Evolutionary conservation across 345 rosid genomes (phyloP).

Genomic region (Reutealis trisperma): DNA sequence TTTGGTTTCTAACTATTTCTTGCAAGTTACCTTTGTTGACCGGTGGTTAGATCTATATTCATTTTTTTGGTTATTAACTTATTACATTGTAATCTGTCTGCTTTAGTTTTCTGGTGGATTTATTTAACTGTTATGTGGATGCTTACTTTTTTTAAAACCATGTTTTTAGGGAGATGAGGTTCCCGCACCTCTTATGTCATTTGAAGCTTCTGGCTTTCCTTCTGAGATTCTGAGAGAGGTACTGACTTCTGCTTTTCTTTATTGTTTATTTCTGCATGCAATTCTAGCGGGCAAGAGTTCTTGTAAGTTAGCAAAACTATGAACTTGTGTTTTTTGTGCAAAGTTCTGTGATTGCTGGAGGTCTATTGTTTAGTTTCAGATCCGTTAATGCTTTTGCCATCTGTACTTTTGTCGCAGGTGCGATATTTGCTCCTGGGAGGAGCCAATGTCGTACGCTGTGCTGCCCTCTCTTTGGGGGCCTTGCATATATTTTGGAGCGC

Average conservation of each 20-base stretch:
- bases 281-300: slow-evolving; percentile 8
- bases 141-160: background rate
- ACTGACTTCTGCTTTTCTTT: slow-evolving; percentile 23
- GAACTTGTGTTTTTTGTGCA: slow-evolving; percentile 24
- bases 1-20: background rate
- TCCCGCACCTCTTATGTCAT: slow-evolving; percentile 72
- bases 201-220: slow-evolving; percentile 84
- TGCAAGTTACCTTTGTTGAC: background rate
- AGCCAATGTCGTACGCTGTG: slow-evolving; percentile 99
- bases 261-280: slow-evolving; percentile 10
- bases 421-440: slow-evolving; percentile 98
- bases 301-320: slow-evolving; percentile 32
- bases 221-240: slow-evolving; percentile 95
- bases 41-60: background rate
- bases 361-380: slow-evolving; percentile 57
- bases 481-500: slow-evolving; percentile 73
- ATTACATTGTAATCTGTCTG: background rate
- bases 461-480: slow-evolving; percentile 65
- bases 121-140: background rate
- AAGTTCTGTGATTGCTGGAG: slow-evolving; percentile 47
- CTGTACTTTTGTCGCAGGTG: slow-evolving; percentile 96
- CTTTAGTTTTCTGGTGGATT: background rate
- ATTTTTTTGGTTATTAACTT: background rate
- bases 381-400: slow-evolving; percentile 66
- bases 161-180: slow-evolving; percentile 71